Percentiles rank a stretch among this genome's conserved stretches.
These are phyloP conservation scores for Monosporozyma aerobia DNA, from an alignment of 805 yeast species.

Conservation along the genomic window DNA sequence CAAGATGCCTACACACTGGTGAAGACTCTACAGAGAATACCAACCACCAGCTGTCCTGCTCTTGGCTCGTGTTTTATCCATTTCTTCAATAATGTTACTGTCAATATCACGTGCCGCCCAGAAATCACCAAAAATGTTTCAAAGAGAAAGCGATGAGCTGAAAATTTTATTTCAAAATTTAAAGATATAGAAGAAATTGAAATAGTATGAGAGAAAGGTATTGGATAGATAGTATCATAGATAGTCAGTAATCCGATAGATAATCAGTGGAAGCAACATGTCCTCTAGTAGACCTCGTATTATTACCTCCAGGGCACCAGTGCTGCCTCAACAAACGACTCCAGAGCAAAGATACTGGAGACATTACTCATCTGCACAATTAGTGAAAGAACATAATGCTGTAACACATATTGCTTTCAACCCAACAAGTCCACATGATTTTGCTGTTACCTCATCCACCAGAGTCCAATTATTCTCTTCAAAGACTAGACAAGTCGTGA, in stretches of 20 bases:
- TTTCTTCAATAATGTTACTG: too few relatives aligned
- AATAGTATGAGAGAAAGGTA: not conserved
- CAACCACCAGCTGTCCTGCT: too few relatives aligned
- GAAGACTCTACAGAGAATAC: too few relatives aligned
- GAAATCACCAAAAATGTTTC: not conserved
- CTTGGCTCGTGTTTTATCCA: too few relatives aligned
- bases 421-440: slow-evolving; percentile 78
- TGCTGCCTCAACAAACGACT: slow-evolving; percentile 68
- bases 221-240: too few relatives aligned
- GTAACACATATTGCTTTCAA: slow-evolving; percentile 82
- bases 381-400: slow-evolving; percentile 89
- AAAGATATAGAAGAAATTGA: not conserved
- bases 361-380: slow-evolving; percentile 72
- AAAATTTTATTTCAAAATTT: not conserved
- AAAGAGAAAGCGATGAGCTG: slow-evolving; percentile 1
- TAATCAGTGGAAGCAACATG: slow-evolving; percentile 36
- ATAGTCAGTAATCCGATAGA: not conserved
- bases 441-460: slow-evolving; percentile 87
- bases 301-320: slow-evolving; percentile 57
- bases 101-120: not conserved
- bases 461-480: slow-evolving; percentile 88
- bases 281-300: slow-evolving; percentile 64
- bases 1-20: too few relatives aligned
- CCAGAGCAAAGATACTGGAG: slow-evolving; percentile 95
- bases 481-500: slow-evolving; percentile 84